These are phyloP conservation scores for Cytospora piceae DNA, from an alignment of 2,329 filamentous ascomycete genomes.

Conservation along the genomic window DNA sequence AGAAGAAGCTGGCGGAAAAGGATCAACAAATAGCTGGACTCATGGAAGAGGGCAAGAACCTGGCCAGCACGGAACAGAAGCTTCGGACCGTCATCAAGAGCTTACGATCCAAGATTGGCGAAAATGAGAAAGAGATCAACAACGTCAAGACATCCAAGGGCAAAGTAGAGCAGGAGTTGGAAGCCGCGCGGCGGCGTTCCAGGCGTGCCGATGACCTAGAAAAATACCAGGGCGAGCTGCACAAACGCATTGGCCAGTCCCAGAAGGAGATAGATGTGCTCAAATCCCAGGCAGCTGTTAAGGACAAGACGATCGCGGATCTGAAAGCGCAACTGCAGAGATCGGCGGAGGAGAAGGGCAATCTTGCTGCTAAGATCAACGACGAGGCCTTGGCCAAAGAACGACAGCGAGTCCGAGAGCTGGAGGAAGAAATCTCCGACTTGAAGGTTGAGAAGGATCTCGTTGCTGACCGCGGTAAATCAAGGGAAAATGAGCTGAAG, in stretches of 20 bases:
- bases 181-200: conserved; percentile 50
- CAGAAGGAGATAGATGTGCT: conserved; percentile 55
- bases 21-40: conserved; percentile 88
- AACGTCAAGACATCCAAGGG: conserved; percentile 64
- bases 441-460: conserved; percentile 81
- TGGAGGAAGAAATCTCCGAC: conserved; percentile 63
- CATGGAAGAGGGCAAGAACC: conserved; percentile 88
- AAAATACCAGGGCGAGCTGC: conserved; percentile 56
- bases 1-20: conserved; percentile 84
- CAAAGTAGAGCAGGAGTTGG: conserved; percentile 57
- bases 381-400: conserved; percentile 71
- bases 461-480: conserved; percentile 65
- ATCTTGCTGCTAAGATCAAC: conserved; percentile 67
- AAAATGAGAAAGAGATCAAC: conserved; percentile 66
- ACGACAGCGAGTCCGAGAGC: conserved; percentile 52
- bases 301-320: conserved; percentile 67
- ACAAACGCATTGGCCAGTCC: conserved; percentile 62
- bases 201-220: conserved; percentile 57
- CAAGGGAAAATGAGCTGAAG: conserved; percentile 71
- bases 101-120: conserved; percentile 66
- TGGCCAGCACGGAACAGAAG: conserved; percentile 85
- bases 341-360: conserved; percentile 67
- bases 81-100: conserved; percentile 83
- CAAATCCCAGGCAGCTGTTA: conserved; percentile 65
- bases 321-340: conserved; percentile 72